phyloP scores from a whole-genome alignment of 2,329 filamentous ascomycete genomes.

The Biscogniauxia marginata region DNA sequence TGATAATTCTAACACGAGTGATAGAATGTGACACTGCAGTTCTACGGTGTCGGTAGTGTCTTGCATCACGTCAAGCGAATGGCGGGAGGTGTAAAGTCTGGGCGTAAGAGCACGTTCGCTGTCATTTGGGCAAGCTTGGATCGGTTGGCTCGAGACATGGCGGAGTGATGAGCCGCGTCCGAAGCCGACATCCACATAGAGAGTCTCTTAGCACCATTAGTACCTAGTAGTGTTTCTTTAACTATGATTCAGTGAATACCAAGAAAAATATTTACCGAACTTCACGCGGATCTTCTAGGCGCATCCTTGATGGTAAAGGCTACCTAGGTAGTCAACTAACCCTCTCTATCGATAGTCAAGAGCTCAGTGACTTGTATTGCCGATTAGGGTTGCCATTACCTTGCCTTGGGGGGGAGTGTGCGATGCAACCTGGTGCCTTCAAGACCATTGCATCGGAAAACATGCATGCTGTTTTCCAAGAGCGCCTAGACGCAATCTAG shows the following conservation, averaged over 20 bases:
- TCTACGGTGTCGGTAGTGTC: background rate
- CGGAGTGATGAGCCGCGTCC: background rate
- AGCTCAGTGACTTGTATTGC: background rate
- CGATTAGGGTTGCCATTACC: background rate
- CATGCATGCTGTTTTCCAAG: slow-evolving; percentile 11
- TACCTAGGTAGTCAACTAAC: no score
- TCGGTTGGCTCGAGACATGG: background rate
- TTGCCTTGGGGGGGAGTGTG: background rate
- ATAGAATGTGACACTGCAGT: background rate
- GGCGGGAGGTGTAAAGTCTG: background rate
- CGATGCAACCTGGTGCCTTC: background rate
- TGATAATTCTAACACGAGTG: background rate
- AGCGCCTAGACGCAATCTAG: slow-evolving; percentile 15
- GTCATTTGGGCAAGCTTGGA: background rate
- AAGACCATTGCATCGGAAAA: slow-evolving; percentile 4
- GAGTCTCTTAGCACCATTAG: background rate
- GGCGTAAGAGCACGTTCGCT: background rate
- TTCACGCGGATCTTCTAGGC: background rate
- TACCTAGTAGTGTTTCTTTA: background rate
- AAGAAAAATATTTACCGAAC: background rate
- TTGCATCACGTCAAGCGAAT: background rate
- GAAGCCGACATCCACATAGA: background rate
- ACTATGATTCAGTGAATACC: background rate
- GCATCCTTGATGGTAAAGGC: background rate
- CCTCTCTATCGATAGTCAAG: background rate